phyloP scores from a whole-genome alignment of 345 rosid genomes.

The Heritiera fomes region DNA sequence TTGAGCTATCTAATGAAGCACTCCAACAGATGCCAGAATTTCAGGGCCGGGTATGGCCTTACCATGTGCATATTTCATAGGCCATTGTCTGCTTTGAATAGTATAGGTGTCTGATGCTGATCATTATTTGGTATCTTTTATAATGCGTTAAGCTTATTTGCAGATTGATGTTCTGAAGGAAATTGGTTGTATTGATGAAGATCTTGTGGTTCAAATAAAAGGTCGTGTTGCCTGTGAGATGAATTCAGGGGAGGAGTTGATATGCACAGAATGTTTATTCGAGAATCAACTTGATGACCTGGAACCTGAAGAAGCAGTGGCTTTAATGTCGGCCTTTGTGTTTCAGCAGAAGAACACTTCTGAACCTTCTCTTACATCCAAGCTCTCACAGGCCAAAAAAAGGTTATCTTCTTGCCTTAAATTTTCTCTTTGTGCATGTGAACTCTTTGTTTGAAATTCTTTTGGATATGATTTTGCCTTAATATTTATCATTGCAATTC shows the following conservation, averaged over 20 bases:
- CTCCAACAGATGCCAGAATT: conserved; percentile 94
- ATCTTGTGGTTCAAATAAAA: conserved; percentile 90
- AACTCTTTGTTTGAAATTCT: neutral
- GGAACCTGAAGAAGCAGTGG: conserved; percentile 98
- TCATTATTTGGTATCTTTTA: conserved; percentile 19
- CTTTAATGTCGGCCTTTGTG: conserved; percentile 96
- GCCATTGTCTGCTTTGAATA: conserved; percentile 7
- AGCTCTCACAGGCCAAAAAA: conserved; percentile 67
- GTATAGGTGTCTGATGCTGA: conserved; percentile 19
- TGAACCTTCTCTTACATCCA: conserved; percentile 78
- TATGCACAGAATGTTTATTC: conserved; percentile 83
- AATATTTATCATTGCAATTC: neutral
- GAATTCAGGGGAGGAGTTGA: conserved; percentile 98
- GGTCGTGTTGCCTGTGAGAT: conserved; percentile 99
- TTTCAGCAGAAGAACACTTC: conserved; percentile 95
- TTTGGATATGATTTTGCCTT: neutral
- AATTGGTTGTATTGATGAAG: conserved; percentile 84
- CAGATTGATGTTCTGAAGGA: conserved; percentile 90
- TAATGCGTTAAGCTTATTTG: conserved; percentile 31
- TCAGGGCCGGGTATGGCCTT: conserved; percentile 79
- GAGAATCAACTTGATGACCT: conserved; percentile 92
- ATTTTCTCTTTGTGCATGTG: neutral
- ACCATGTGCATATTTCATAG: neutral
- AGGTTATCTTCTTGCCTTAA: conserved; percentile 42
- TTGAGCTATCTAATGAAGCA: conserved; percentile 87